A percentile compares a stretch with the other conserved stretches of the same genome.
Conservation (phyloP, 495 filamentous ascomycete genomes). For the Penicillium macrosclerotiorum region DNA sequence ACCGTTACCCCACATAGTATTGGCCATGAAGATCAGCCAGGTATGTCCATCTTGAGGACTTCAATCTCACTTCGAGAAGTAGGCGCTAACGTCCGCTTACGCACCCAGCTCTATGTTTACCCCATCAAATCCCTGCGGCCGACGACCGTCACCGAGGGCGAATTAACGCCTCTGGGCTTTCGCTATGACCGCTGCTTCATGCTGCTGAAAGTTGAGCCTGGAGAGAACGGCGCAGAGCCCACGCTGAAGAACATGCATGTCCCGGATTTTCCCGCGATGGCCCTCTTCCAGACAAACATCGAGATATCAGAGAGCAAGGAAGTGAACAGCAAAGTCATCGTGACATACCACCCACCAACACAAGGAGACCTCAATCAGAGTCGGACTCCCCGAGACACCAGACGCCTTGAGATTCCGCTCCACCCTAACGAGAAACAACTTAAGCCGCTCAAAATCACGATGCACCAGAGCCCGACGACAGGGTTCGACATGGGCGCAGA, state of each 20-base stretch:
- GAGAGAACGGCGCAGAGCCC: slow-evolving; percentile 23
- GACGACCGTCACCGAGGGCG: slow-evolving; percentile 53
- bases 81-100: no score
- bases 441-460: slow-evolving; percentile 40
- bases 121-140: slow-evolving; percentile 84
- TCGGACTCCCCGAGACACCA: slow-evolving; percentile 5
- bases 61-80: no score
- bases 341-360: slow-evolving; percentile 51
- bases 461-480: slow-evolving; percentile 62
- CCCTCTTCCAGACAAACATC: slow-evolving; percentile 64
- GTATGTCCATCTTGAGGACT: slow-evolving; percentile 33
- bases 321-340: slow-evolving; percentile 43
- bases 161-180: slow-evolving; percentile 65
- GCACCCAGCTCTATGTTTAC: slow-evolving; percentile 84
- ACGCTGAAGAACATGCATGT: slow-evolving; percentile 67
- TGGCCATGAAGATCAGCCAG: slow-evolving; percentile 39
- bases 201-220: slow-evolving; percentile 56
- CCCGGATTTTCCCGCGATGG: slow-evolving; percentile 59
- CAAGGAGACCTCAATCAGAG: background rate
- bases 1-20: no score
- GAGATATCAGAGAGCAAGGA: slow-evolving; percentile 26
- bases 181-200: slow-evolving; percentile 76
- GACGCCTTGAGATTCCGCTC: slow-evolving; percentile 57
- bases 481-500: slow-evolving; percentile 64
- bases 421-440: slow-evolving; percentile 50